Base-by-base conservation (phyloP, 108 stramenopile species). In the Aurantiochytrium sp. region DNA sequence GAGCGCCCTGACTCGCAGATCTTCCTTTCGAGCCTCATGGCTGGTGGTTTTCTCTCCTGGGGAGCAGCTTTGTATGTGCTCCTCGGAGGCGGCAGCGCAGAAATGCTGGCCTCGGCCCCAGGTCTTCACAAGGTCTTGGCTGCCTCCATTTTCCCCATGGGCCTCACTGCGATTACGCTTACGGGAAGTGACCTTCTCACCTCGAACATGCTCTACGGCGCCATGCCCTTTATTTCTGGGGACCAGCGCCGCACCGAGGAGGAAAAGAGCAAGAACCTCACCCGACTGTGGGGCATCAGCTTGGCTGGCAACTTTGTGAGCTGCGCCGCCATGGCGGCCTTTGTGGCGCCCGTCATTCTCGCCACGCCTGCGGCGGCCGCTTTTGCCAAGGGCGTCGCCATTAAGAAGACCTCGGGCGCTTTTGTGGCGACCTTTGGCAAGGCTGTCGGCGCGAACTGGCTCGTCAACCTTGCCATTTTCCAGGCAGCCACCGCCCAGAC, bases 381-480 rank as follows among this genome's bases (percentile, higher is more conserved):
- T 12, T 83, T 83, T 28, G 76, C 76, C 49, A 47, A 83, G 29
- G 94, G 94, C 5, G 95, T 96, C 72, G 95, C 96, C 16, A 95
- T 95, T 43, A 95, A 94, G 57, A 97, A 97, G 90, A 94, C 93
- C 64, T 89, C 96, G 6, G 64, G 95, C 49, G 90, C 96, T 43
- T 97, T 96, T 91, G 92, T 95, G 59, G 92, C 93, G 90, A 93
- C 97, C 5, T 97, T 98, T 91, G 93, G 95, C 51, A 95, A 96
- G 87, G 98, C 96, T 5, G 94, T 98, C 76, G 92, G 97, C 43
- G 97, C 97, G 91, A 98, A 98, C 93, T 98, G 97, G 96, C 92
- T 98, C 43, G 98, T 98, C 8, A 97, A 97, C 90, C 96, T 97
- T 94, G 97, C 97, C 58, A 96, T 97, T 4, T 97, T 96, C 91